phyloP scores from a whole-genome alignment of 345 rosid species.

The Salix caprea region DNA sequence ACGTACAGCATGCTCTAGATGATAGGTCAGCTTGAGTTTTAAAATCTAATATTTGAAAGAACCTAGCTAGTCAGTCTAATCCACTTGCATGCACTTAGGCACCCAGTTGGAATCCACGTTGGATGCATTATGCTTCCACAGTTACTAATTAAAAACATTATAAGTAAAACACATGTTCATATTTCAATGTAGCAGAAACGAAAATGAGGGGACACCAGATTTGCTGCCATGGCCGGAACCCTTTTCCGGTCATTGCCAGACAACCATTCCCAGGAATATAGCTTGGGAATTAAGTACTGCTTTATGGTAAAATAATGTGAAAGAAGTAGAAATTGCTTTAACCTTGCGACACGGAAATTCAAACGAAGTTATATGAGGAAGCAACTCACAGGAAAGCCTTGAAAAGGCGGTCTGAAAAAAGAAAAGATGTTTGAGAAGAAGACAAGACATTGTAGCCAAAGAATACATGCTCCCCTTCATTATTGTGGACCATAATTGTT shows the following conservation, averaged over 20 bases:
- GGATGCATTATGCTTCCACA: constrained; percentile 27
- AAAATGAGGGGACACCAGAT: not conserved
- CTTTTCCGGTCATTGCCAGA: not conserved
- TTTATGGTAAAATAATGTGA: not conserved
- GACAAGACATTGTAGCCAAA: constrained; percentile 6
- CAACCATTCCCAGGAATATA: not conserved
- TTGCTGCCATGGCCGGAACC: not conserved
- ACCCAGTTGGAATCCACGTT: constrained; percentile 34
- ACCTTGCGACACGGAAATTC: not conserved
- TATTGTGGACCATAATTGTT: constrained; percentile 8
- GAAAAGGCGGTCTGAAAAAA: constrained; percentile 14
- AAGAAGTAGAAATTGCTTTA: not conserved
- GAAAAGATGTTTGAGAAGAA: constrained; percentile 19
- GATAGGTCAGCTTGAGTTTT: constrained; percentile 1
- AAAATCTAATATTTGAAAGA: not conserved
- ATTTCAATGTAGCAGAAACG: not conserved
- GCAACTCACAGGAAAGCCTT: not conserved
- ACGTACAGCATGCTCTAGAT: not conserved
- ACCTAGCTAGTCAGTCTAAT: constrained; percentile 1
- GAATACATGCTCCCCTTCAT: constrained; percentile 13
- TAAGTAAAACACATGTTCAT: not conserved
- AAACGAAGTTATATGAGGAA: not conserved
- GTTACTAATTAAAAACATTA: not conserved
- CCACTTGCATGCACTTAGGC: constrained; percentile 13
- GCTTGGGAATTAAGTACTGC: not conserved